Evolutionary conservation across 2,329 filamentous ascomycete species (phyloP).

Genomic region (Sporothrix dimorphospora): DNA sequence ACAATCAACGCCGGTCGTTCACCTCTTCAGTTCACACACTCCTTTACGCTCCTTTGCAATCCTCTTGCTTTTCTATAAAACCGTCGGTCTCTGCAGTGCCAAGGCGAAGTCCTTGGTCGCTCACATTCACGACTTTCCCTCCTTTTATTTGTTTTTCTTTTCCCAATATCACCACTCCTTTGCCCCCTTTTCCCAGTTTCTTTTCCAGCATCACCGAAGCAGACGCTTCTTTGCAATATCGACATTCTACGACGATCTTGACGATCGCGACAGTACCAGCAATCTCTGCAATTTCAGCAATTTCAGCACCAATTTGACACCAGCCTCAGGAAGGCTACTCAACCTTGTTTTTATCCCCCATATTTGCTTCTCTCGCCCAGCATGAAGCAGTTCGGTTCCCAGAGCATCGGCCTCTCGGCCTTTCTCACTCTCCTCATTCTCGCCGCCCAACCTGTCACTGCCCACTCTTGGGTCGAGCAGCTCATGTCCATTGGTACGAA

Average conservation of each 20-base stretch:
- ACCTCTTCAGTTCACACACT: constrained; percentile 19
- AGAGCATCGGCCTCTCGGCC: background rate
- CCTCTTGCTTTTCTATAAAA: background rate
- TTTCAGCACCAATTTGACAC: background rate
- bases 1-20: constrained; percentile 30
- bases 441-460: constrained; percentile 41
- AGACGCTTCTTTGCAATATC: background rate
- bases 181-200: background rate
- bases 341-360: background rate
- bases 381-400: constrained; percentile 25
- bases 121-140: background rate
- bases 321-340: background rate
- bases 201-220: background rate
- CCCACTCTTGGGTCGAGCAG: constrained; percentile 84
- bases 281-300: background rate
- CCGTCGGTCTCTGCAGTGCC: constrained; percentile 5
- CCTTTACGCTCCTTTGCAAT: constrained; percentile 10
- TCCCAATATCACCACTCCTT: background rate
- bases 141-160: constrained; percentile 4
- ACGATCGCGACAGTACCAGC: constrained; percentile 18
- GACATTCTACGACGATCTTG: constrained; percentile 12
- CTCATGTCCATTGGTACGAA: constrained; percentile 71
- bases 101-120: background rate
- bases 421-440: constrained; percentile 10
- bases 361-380: constrained; percentile 2